These are phyloP conservation scores for Pseudovirgaria hyperparasitica DNA, from an alignment of 2,329 filamentous ascomycete genomes.

Conservation along the genomic window DNA sequence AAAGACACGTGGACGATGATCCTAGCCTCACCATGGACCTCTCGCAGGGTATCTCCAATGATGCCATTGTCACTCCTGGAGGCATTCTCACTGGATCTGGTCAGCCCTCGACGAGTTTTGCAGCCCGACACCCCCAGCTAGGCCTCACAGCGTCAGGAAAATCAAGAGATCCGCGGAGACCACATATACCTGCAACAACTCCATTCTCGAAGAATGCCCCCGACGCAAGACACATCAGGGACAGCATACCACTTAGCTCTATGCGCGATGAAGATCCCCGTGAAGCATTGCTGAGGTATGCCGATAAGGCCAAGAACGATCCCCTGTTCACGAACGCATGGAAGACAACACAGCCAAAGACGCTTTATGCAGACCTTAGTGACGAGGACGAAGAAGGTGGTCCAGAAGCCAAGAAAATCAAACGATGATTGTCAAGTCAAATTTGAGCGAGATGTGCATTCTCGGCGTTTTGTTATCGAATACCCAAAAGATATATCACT, in stretches of 20 bases:
- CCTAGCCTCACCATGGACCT: constrained; percentile 75
- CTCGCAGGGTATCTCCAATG: constrained; percentile 66
- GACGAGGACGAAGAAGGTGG: constrained; percentile 64
- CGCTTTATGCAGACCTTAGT: constrained; percentile 79
- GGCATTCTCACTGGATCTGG: constrained; percentile 42
- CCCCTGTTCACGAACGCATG: constrained; percentile 91
- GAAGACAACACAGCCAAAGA: constrained; percentile 81
- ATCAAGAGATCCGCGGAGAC: constrained; percentile 66
- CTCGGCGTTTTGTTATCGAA: no score
- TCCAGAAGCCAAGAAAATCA: constrained; percentile 49
- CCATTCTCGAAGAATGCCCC: constrained; percentile 86
- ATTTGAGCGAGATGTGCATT: no score
- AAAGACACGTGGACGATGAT: constrained; percentile 90
- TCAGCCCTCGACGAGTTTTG: constrained; percentile 30
- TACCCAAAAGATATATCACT: no score
- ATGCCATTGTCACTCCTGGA: constrained; percentile 54
- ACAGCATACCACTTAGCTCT: constrained; percentile 76
- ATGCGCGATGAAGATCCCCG: constrained; percentile 96
- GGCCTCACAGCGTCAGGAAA: constrained; percentile 69
- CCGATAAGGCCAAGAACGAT: constrained; percentile 82
- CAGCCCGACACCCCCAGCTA: constrained; percentile 52
- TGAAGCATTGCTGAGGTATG: constrained; percentile 89
- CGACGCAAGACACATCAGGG: constrained; percentile 76
- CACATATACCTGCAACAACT: constrained; percentile 72
- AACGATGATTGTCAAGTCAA: constrained; percentile 7